A percentile compares a stretch with the other conserved stretches of the same genome.
These are phyloP conservation scores for Malassezia obtusa DNA, from an alignment of 1,284 basidiomycete genomes.

Conservation along the genomic window DNA sequence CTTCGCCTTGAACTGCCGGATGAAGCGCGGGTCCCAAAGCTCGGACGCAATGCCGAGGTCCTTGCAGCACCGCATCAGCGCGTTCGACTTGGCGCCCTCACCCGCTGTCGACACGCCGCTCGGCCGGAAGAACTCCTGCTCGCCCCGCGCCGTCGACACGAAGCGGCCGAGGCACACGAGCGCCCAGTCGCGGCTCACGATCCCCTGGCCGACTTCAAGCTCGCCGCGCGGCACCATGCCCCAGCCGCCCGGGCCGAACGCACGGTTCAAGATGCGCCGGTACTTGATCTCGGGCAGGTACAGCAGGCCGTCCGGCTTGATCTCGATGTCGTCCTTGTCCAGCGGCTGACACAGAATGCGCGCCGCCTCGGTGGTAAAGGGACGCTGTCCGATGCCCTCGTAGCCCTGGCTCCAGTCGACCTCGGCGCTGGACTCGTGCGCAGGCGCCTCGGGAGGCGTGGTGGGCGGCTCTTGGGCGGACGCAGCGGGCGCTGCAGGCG, in stretches of 20 bases:
- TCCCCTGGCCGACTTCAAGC: slow-evolving; percentile 63
- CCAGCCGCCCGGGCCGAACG: slow-evolving; percentile 95
- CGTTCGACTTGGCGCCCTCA: slow-evolving; percentile 92
- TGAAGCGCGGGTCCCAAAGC: slow-evolving; percentile 93
- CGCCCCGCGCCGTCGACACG: slow-evolving; percentile 81
- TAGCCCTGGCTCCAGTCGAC: slow-evolving; percentile 77
- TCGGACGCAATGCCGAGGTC: slow-evolving; percentile 92
- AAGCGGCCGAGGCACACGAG: slow-evolving; percentile 88
- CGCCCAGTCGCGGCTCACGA: slow-evolving; percentile 88
- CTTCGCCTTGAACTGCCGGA: slow-evolving; percentile 79
- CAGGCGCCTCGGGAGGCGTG: not conserved
- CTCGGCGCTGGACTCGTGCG: not conserved
- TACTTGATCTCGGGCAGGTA: slow-evolving; percentile 98
- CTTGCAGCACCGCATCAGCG: slow-evolving; percentile 95
- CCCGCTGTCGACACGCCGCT: slow-evolving; percentile 83
- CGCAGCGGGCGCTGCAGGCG: not conserved
- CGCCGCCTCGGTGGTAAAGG: slow-evolving; percentile 68
- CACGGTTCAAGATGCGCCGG: slow-evolving; percentile 80
- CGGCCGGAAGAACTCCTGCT: slow-evolving; percentile 93
- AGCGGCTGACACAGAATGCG: slow-evolving; percentile 67
- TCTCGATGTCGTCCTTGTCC: slow-evolving; percentile 71
- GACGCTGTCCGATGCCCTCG: slow-evolving; percentile 65
- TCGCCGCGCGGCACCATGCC: slow-evolving; percentile 86
- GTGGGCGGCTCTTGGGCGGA: too few relatives aligned
- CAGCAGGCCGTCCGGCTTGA: slow-evolving; percentile 88